phyloP scores from a whole-genome alignment of 1,284 basidiomycete species.

The Apiotrichum veenhuisii region DNA sequence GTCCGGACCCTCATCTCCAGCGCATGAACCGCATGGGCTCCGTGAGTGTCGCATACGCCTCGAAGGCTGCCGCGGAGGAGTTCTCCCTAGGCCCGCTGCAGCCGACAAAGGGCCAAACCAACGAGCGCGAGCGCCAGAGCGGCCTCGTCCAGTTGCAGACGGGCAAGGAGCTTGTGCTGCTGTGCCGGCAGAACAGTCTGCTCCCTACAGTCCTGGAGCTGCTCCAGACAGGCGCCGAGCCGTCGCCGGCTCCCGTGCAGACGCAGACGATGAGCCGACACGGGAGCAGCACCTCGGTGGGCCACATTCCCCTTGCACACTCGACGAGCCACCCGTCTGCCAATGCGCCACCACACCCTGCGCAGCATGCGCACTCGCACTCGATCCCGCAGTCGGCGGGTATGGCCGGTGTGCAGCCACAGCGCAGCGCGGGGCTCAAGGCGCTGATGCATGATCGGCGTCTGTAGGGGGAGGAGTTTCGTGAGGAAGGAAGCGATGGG shows the following conservation, averaged over 20 bases:
- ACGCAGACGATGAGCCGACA: neutral
- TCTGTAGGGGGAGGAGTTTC: neutral
- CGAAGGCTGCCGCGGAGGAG: slow-evolving; percentile 16
- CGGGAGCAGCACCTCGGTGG: neutral
- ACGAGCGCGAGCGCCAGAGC: neutral
- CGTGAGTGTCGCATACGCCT: slow-evolving; percentile 27
- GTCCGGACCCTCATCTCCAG: too few species aligned
- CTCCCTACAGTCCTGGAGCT: slow-evolving; percentile 44
- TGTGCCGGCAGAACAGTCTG: slow-evolving; percentile 48
- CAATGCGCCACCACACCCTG: neutral
- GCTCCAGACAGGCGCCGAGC: slow-evolving; percentile 23
- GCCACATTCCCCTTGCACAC: neutral
- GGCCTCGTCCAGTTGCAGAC: slow-evolving; percentile 26
- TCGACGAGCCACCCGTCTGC: neutral
- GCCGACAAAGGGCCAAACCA: slow-evolving; percentile 12
- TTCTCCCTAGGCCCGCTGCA: slow-evolving; percentile 25
- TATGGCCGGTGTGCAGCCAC: neutral
- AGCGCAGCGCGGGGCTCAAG: slow-evolving; percentile 5
- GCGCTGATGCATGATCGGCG: slow-evolving; percentile 13
- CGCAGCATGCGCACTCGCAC: neutral
- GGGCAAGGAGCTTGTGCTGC: slow-evolving; percentile 48
- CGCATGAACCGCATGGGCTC: slow-evolving; percentile 1
- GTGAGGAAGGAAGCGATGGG: too few species aligned
- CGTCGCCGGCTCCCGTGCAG: neutral
- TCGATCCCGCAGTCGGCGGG: neutral